Evolutionary conservation across 2,329 filamentous ascomycete species (phyloP).

Genomic region (Fusarium circinatum): DNA sequence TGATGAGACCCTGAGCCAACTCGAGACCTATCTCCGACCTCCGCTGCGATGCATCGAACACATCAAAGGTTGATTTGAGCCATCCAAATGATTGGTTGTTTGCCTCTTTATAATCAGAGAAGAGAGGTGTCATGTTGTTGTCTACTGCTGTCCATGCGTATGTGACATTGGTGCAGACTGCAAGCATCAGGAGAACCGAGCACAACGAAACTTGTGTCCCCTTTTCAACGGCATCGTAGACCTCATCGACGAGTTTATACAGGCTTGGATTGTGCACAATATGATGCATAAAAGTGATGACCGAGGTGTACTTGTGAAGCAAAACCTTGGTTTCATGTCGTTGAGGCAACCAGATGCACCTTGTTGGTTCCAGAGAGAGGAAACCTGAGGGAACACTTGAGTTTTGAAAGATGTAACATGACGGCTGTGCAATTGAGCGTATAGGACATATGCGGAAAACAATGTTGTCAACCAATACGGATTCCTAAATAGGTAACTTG

Average conservation of each 20-base stretch:
- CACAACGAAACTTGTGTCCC: conserved; percentile 39
- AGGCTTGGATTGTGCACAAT: conserved; percentile 46
- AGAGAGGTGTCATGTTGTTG: conserved; percentile 44
- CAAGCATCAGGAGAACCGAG: conserved; percentile 43
- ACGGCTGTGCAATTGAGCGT: conserved; percentile 46
- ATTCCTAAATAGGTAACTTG: conserved; percentile 38
- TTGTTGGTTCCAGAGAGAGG: conserved; percentile 44
- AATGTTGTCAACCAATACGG: conserved; percentile 45
- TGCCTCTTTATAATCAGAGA: conserved; percentile 42
- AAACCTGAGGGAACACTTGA: conserved; percentile 33
- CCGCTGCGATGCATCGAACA: conserved; percentile 50
- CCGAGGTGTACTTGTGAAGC: conserved; percentile 45
- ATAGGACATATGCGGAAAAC: conserved; percentile 49
- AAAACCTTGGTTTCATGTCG: conserved; percentile 47
- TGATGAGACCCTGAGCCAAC: conserved; percentile 50
- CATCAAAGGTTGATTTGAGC: conserved; percentile 49
- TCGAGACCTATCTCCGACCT: conserved; percentile 47
- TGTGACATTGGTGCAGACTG: conserved; percentile 46
- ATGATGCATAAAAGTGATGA: conserved; percentile 48
- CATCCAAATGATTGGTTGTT: conserved; percentile 46
- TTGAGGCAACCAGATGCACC: conserved; percentile 49
- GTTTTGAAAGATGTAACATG: conserved; percentile 47
- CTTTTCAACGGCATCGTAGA: conserved; percentile 46
- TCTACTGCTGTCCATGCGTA: conserved; percentile 46
- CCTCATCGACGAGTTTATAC: conserved; percentile 43